Evolutionary conservation across 306 rosid genomes (phyloP), one percentile per base, ranked within the genome.

Genomic region (Rosa chinensis): DNA sequence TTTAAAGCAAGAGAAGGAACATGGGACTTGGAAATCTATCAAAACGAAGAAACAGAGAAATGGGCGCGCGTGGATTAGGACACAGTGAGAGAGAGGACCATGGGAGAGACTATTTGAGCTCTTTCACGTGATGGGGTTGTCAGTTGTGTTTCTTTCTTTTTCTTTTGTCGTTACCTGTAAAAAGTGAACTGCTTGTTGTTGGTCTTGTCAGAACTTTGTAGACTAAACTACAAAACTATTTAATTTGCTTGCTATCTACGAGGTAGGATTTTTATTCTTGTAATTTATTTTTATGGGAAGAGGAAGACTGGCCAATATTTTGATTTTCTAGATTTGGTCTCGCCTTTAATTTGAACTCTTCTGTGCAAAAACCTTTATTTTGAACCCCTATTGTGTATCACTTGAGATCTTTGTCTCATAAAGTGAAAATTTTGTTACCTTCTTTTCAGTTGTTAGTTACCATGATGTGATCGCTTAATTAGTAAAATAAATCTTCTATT

Each of bases 31-130:
- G 6, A 58, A 20, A 59, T 20, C 23, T 4, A 56, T 12, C 2
- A 37, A 50, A 21, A 5, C 39, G 43, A 2, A 35, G 63, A 58
- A 63, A 70, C 37, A 68, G 5, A 14, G 76, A 81, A 56, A n/a
- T 17, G 52, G 89, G 95, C 92, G 97, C 92, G 97, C 94, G 89
- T 88, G 93, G 81, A 72, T 74, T 69, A 32, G 83, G 81, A 78
- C 43, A 44, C 53, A 77, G 68, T 66, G 72, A 64, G 73, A 70
- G 84, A 44, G 47, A 44, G 10, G 47, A 44, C 10, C 47, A 44
- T 44, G 47, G 80, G 58, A 28, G 78, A 76, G 84, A 82, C 58
- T 78, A 62, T 66, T 6, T 49, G 72, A 61, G 87, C 56, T 6
- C 13, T 52, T 82, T 83, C 97, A 88, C 97, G 94, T 93, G 98